A percentile compares a stretch with the other conserved stretches of the same genome.
Conservation (phyloP, 768 basidiomycete species). For the Leccinum fibrillosum region DNA sequence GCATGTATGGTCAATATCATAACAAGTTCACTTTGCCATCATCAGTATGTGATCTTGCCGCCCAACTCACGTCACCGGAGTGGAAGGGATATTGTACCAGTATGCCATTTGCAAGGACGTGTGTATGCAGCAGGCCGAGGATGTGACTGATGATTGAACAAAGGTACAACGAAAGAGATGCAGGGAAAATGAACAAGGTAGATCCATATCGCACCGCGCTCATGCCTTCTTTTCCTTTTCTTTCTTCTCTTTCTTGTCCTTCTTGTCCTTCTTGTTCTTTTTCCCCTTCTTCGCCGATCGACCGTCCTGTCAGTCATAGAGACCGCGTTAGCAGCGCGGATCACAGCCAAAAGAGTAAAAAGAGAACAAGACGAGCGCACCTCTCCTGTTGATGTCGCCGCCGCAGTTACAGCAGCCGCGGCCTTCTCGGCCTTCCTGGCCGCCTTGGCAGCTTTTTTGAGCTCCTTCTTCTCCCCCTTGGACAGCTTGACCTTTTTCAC, state of each 20-base stretch:
- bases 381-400: conserved; percentile 24
- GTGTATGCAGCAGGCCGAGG: not conserved
- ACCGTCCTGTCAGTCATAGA: conserved; percentile 25
- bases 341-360: not conserved
- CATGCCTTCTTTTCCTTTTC: conserved; percentile 50
- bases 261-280: conserved; percentile 36
- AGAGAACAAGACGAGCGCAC: conserved; percentile 30
- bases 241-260: conserved; percentile 36
- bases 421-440: conserved; percentile 49
- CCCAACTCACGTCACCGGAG: no score
- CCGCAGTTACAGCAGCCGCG: conserved; percentile 11
- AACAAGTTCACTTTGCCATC: no score
- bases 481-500: conserved; percentile 73
- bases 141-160: not conserved
- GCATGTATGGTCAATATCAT: no score
- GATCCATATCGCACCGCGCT: conserved; percentile 4
- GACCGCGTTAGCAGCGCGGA: not conserved
- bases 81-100: no score
- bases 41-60: no score
- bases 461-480: conserved; percentile 84
- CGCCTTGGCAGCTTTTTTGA: conserved; percentile 75
- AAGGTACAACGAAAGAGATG: conserved; percentile 1
- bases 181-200: not conserved
- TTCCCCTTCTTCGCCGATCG: conserved; percentile 32
- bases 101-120: not conserved